Base-by-base conservation (phyloP, 169 alveolate genomes). In the Theileria parva region DNA sequence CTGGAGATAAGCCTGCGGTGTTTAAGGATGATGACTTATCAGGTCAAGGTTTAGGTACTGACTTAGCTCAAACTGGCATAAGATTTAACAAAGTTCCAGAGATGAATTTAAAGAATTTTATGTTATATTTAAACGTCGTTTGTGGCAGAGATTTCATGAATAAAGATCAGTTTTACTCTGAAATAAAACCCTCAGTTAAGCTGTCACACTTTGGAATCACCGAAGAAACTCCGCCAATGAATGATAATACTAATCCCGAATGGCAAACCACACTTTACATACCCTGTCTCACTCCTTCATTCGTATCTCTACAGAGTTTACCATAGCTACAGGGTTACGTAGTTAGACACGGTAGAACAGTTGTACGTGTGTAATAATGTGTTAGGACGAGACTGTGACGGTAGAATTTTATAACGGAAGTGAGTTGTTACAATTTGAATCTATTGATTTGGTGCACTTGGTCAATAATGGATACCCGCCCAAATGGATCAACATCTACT, bases 1-100 rank as follows among this genome's bases (percentile, higher is more conserved):
- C 96, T 0, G 96, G 95, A 34, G 96, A 93, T 77, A 83, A 90
- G 8, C 89, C 92, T 19, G 95, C 96, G 19, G 89, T 89, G 23
- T 86, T 92, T 30, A 93, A 93, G 85, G 96, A 93, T 53, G 78
- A 72, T 9, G 91, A 86, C 13, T 76, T 78, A 3, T 9, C 85
- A 17, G 79, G 83, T 6, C 67, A 65, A 37, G 55, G 34, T 19
- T 1, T 65, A 27, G 76, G 87, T 13, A 39, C 50, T 27, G 78
- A 8, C 0, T n/a, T n/a, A 13, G 78, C 69, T 15, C 51, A 34
- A 13, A 65, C 53, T 9, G 67, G 71, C n/a, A 65, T 28, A 19
- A 21, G 73, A 23, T 71, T 77, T 21, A 71, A 50, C 50, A 39
- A 79, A 2, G 50, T 81, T 30, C 83, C 86, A 15, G 86, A 76